These are phyloP conservation scores for Crithidia fasciculata DNA, from an alignment of 208 protist species.

Conservation along the genomic window DNA sequence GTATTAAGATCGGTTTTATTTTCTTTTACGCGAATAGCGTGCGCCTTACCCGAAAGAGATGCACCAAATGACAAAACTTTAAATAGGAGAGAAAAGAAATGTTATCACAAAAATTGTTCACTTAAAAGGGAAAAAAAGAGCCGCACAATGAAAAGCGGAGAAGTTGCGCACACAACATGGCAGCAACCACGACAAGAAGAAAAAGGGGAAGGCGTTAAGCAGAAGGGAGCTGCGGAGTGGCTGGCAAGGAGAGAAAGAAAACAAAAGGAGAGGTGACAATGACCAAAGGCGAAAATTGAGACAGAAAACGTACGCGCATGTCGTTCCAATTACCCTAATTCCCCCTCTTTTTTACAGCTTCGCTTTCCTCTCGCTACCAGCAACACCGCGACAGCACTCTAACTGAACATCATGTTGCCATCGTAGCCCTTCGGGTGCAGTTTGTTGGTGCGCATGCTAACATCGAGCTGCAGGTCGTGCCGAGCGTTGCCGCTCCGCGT, in stretches of 20 bases:
- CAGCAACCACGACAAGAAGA: neutral
- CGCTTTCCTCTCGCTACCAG: too few relatives aligned
- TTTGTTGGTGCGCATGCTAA: slow-evolving; percentile 81
- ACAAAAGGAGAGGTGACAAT: neutral
- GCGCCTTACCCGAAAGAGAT: too few relatives aligned
- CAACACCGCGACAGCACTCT: slow-evolving; percentile 2
- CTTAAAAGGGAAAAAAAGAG: too few relatives aligned
- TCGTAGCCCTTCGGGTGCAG: slow-evolving; percentile 92
- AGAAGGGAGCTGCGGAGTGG: neutral
- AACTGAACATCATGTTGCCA: slow-evolving; percentile 73
- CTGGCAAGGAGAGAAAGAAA: slow-evolving; percentile 5
- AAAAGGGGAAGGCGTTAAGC: neutral
- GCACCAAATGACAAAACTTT: too few relatives aligned
- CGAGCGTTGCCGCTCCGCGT: slow-evolving; percentile 50
- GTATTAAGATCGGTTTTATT: too few relatives aligned
- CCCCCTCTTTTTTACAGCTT: neutral
- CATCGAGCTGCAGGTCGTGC: slow-evolving; percentile 63
- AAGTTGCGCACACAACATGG: neutral
- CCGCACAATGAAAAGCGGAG: too few relatives aligned
- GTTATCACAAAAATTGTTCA: too few relatives aligned
- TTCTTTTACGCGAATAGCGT: too few relatives aligned
- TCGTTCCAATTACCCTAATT: too few relatives aligned
- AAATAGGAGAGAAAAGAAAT: too few relatives aligned
- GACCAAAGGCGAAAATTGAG: too few relatives aligned
- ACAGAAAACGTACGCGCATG: too few relatives aligned